These are phyloP conservation scores for Rosa persica DNA, from an alignment of 306 rosid genomes.

Conservation along the genomic window DNA sequence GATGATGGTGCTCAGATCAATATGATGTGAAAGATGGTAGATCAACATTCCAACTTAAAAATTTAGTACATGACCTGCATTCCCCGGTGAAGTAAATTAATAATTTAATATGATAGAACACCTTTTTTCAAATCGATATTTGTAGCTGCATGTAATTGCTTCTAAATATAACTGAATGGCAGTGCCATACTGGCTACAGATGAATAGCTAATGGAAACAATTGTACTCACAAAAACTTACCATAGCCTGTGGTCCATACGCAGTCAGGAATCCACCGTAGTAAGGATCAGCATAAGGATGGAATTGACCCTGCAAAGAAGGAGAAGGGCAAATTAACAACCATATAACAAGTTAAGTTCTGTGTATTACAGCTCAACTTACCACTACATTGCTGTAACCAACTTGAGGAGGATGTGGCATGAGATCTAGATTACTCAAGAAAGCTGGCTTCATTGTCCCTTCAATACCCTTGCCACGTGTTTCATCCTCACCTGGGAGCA, in stretches of 20 bases:
- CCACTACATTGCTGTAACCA: conserved; percentile 48
- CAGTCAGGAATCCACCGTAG: conserved; percentile 42
- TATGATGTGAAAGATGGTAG: background rate
- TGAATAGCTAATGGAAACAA: background rate
- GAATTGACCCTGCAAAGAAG: conserved; percentile 47
- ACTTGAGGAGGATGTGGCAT: conserved; percentile 41
- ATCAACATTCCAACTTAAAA: background rate
- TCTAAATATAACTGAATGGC: background rate
- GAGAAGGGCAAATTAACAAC: conserved; percentile 18
- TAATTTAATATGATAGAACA: background rate
- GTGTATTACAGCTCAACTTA: conserved; percentile 36
- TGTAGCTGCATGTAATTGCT: background rate
- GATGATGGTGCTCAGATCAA: background rate
- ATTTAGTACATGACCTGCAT: background rate
- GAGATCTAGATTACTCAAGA: conserved; percentile 44
- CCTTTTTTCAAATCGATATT: background rate
- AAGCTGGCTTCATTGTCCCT: conserved; percentile 45
- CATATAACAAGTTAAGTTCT: conserved; percentile 12
- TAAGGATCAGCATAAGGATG: conserved; percentile 59
- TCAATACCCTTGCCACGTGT: conserved; percentile 37
- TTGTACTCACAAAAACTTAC: conserved; percentile 46
- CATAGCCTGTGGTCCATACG: conserved; percentile 54
- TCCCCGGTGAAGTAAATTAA: background rate
- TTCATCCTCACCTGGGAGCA: conserved; percentile 43
- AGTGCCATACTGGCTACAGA: background rate